Evolutionary conservation across 139 green algal species (phyloP), one percentile per base, ranked within the genome.

Genomic region (Tetradesmus obliquus): DNA sequence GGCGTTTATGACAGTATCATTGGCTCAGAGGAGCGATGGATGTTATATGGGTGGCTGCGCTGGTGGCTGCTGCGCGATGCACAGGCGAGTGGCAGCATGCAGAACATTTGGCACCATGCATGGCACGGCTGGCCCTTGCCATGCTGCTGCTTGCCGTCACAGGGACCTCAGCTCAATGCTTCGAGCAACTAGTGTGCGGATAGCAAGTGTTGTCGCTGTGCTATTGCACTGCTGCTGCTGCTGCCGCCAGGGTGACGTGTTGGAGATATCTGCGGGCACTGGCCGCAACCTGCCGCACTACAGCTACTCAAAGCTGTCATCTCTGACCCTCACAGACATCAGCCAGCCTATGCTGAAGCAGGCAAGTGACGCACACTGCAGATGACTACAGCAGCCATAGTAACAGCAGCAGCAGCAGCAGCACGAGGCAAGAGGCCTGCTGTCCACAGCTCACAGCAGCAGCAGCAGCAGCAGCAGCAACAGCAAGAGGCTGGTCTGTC

Each of bases 231-330:
- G 53, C 32, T 69, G 54, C 53, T 54, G 32, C 54, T 12, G 53
- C 53, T 76, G 58, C 66, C 19, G 58, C 32, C 91, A 94, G 92
- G 96, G 96, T 9, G 84, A 97, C 22, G 95, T 98, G 10, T 82
- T 98, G 72, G 96, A 98, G 88, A 94, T 97, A 12, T 97, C 94
- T 19, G 94, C 95, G 12, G 97, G 97, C 24, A 98, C 97, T 5
- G 96, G 96, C 5, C 90, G 97, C 24, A 98, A 98, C 89, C 82
- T 98, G 53, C 87, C 87, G 0, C 96, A 97, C 91, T 98, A 97
- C 89, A 76, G 86, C 19, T 91, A 80, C n/a, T n/a, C 51, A 6
- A 57, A 86, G 17, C 51, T 95, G 1, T 87, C 24, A 13, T 92
- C 88, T 3, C 62, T 98, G 0, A 95, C 93, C 1, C 90, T 97